A percentile compares a stretch with the other conserved stretches of the same genome.
Evolutionary conservation across 2,329 filamentous ascomycete genomes (phyloP).

Genomic region (Neophaeococcomyces aloes): DNA sequence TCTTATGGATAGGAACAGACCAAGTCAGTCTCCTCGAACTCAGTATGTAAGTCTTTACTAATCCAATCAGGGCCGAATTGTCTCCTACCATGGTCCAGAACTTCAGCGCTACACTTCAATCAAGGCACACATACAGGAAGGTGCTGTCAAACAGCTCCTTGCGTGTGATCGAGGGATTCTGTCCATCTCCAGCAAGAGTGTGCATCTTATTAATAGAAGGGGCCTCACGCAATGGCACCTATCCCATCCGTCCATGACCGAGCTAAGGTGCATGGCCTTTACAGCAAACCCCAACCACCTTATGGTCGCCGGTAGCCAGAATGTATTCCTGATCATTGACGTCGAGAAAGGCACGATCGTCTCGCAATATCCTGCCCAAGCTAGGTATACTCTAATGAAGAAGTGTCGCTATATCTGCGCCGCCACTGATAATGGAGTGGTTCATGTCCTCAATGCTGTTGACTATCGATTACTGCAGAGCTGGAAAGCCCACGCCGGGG

Average conservation of each 20-base stretch:
- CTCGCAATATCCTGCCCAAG: slow-evolving; percentile 60
- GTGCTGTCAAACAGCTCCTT: slow-evolving; percentile 74
- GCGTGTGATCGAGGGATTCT: slow-evolving; percentile 87
- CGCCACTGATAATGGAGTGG: slow-evolving; percentile 68
- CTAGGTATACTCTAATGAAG: slow-evolving; percentile 86
- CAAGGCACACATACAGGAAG: slow-evolving; percentile 66
- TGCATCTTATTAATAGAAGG: slow-evolving; percentile 78
- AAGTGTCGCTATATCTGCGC: slow-evolving; percentile 81
- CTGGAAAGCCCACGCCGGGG: slow-evolving; percentile 82
- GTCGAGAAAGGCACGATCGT: slow-evolving; percentile 62
- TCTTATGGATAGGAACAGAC: slow-evolving; percentile 88
- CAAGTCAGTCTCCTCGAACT: slow-evolving; percentile 49
- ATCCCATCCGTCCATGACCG: slow-evolving; percentile 65
- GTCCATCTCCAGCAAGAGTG: slow-evolving; percentile 66
- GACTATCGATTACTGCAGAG: slow-evolving; percentile 69
- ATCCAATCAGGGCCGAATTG: slow-evolving; percentile 63
- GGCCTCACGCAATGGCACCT: slow-evolving; percentile 85
- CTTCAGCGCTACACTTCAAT: slow-evolving; percentile 86
- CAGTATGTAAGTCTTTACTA: slow-evolving; percentile 2
- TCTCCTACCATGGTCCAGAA: slow-evolving; percentile 77
- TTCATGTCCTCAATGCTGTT: slow-evolving; percentile 75
- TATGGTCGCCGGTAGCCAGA: slow-evolving; percentile 76
- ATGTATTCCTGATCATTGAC: slow-evolving; percentile 69
- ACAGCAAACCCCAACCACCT: slow-evolving; percentile 79
- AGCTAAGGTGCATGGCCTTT: slow-evolving; percentile 90